These are phyloP conservation scores for Fonsecaea monophora DNA, from an alignment of 2,329 filamentous ascomycete species.

Conservation along the genomic window DNA sequence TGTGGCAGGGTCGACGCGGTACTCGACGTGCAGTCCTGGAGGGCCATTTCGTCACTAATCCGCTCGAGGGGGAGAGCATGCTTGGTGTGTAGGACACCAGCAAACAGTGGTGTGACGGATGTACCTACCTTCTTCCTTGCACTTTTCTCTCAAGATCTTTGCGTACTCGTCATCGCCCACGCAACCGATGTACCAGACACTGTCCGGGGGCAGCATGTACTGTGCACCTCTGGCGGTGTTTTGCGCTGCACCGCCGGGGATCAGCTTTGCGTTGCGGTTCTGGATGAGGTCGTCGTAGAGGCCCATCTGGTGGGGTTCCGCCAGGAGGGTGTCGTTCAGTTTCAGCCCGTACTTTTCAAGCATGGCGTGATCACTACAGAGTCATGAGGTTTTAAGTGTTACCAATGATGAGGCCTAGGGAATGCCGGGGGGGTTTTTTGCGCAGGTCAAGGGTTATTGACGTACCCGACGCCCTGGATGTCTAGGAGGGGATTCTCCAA, in stretches of 20 bases:
- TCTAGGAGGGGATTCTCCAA: conserved; percentile 98
- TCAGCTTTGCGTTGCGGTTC: conserved; percentile 91
- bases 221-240: conserved; percentile 92
- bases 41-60: conserved; percentile 1
- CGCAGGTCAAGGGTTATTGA: conserved; percentile 20
- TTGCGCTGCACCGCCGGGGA: conserved; percentile 94
- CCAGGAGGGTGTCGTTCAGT: conserved; percentile 96
- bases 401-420: not conserved
- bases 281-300: conserved; percentile 94
- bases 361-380: conserved; percentile 75
- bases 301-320: conserved; percentile 68
- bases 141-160: conserved; percentile 83
- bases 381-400: conserved; percentile 7
- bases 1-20: conserved; percentile 83
- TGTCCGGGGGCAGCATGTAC: conserved; percentile 91
- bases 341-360: conserved; percentile 94
- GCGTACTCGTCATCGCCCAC: conserved; percentile 96
- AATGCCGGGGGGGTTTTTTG: conserved; percentile 8
- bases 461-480: conserved; percentile 80
- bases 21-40: conserved; percentile 72
- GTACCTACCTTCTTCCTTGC: conserved; percentile 85
- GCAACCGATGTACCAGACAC: conserved; percentile 90
- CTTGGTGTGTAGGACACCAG: not conserved
- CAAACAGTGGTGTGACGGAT: conserved; percentile 11
- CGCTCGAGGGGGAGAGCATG: not conserved